Conservation (phyloP, 257 asterid species). For the Nicotiana benthamiana region DNA sequence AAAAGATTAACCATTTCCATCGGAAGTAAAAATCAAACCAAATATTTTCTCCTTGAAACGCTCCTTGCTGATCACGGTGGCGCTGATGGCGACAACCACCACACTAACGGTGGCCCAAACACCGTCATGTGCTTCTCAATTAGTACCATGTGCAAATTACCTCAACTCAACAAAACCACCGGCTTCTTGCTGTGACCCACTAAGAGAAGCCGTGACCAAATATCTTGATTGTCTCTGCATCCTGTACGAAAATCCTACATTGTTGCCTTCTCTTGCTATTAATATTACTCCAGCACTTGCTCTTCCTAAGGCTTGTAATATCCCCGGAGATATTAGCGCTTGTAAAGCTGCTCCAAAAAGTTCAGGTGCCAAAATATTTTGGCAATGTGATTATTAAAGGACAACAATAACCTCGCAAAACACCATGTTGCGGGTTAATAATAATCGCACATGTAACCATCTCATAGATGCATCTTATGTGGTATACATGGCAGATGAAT, state of each 20-base stretch:
- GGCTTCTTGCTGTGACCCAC: constrained; percentile 30
- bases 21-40: background rate
- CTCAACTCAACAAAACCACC: constrained; percentile 37
- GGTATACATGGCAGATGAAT: no score
- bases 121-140: constrained; percentile 22
- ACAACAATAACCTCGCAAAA: no score
- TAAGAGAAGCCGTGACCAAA: constrained; percentile 23
- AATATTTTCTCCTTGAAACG: constrained; percentile 14
- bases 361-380: no score
- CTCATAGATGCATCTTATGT: no score
- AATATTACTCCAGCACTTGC: constrained; percentile 36
- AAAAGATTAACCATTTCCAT: background rate
- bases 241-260: constrained; percentile 14
- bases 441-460: no score
- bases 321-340: constrained; percentile 22
- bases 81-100: constrained; percentile 7
- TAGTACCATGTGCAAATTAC: constrained; percentile 23
- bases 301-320: constrained; percentile 30
- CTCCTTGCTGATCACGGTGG: constrained; percentile 12
- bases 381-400: no score
- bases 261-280: constrained; percentile 7
- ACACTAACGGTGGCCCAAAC: constrained; percentile 23
- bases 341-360: no score
- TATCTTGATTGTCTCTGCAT: constrained; percentile 43
- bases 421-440: no score